Evolutionary conservation across 352 stramenopile genomes (phyloP), one percentile per base, ranked within the genome.

Genomic region (Thraustochytrium striatum): DNA sequence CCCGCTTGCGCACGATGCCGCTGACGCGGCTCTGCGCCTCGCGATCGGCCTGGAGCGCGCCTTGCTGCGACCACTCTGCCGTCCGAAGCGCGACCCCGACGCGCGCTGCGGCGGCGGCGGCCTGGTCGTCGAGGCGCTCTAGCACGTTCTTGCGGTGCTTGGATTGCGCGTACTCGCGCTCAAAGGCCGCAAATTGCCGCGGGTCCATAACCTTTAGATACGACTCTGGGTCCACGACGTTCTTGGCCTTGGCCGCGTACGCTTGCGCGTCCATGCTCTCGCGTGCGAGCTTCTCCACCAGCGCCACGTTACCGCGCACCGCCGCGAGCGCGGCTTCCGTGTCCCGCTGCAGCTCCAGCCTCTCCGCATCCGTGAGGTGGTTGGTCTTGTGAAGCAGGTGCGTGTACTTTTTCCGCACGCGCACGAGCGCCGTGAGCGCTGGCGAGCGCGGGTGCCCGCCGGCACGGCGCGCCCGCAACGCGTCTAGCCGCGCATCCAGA

Each of bases 61-160:
- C 1, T 16, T 25, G 65, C 9, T 70, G 65, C 19, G 39, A n/a
- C 65, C 65, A 75, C 43, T 75, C 65, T 9, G 43, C 30, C 16
- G 25, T 43, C 13, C 43, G 19, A 9, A 75, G n/a, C 43, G 52
- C 52, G 9, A 1, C 21, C 47, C 5, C 61, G 41, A 30, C 43
- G 8, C 35, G 21, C 32, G 16, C 35, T 19, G 43, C 52, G 21
- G 44, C 44, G 32, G 11, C 11, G 11, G 25, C 30, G 8, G 44
- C 52, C 16, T 39, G n/a, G 3, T 30, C 3, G 16, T 43, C 7
- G 41, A 75, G 65, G 13, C 11, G 0, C 3, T 21, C 65, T 7
- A 75, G 65, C 16, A 25, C 21, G 11, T 61, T 8, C n/a, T 72
- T 16, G 5, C 65, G 65, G 7, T 21, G 39, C 36, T 70, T 41